A percentile compares a stretch with the other conserved stretches of the same genome.
Conservation (phyloP, 495 filamentous ascomycete species). For the Ascodesmis nigricans region DNA sequence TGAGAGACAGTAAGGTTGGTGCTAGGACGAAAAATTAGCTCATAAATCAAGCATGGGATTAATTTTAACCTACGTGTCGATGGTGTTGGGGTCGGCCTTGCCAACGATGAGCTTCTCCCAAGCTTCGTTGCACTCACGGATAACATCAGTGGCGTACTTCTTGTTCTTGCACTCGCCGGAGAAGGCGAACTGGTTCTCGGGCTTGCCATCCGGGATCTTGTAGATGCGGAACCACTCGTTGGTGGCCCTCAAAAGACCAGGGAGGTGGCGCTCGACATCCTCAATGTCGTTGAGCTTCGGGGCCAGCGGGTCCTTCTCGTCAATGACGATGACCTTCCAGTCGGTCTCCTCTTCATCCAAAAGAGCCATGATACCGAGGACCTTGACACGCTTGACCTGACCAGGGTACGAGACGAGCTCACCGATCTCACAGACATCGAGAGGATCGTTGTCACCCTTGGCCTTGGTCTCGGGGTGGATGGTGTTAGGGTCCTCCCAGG, state of each 20-base stretch:
- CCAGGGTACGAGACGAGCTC: slow-evolving; percentile 88
- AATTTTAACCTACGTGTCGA: slow-evolving; percentile 47
- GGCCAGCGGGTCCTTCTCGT: slow-evolving; percentile 91
- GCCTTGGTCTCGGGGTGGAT: slow-evolving; percentile 98
- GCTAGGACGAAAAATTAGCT: slow-evolving; percentile 25
- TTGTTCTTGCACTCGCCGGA: slow-evolving; percentile 99
- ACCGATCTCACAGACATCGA: slow-evolving; percentile 98
- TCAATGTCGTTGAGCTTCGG: slow-evolving; percentile 95
- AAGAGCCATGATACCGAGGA: slow-evolving; percentile 96
- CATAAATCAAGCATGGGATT: too few relatives aligned
- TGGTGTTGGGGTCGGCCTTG: slow-evolving; percentile 51
- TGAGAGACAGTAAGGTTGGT: slow-evolving; percentile 55
- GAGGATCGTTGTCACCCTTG: slow-evolving; percentile 97
- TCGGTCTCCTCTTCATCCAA: slow-evolving; percentile 99
- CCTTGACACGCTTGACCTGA: slow-evolving; percentile 98
- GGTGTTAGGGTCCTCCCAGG: slow-evolving; percentile 94
- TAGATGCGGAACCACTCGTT: slow-evolving; percentile 99
- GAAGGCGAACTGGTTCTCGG: slow-evolving; percentile 99
- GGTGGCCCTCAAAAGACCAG: slow-evolving; percentile 84
- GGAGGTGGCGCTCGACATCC: slow-evolving; percentile 96
- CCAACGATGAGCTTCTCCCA: slow-evolving; percentile 91
- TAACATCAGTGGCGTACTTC: slow-evolving; percentile 88
- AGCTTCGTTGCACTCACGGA: slow-evolving; percentile 86
- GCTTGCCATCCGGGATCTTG: slow-evolving; percentile 99
- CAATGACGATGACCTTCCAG: slow-evolving; percentile 99